Evolutionary conservation across 2,329 filamentous ascomycete genomes (phyloP), one percentile per base, ranked within the genome.

Genomic region (Ophiostoma populinum): DNA sequence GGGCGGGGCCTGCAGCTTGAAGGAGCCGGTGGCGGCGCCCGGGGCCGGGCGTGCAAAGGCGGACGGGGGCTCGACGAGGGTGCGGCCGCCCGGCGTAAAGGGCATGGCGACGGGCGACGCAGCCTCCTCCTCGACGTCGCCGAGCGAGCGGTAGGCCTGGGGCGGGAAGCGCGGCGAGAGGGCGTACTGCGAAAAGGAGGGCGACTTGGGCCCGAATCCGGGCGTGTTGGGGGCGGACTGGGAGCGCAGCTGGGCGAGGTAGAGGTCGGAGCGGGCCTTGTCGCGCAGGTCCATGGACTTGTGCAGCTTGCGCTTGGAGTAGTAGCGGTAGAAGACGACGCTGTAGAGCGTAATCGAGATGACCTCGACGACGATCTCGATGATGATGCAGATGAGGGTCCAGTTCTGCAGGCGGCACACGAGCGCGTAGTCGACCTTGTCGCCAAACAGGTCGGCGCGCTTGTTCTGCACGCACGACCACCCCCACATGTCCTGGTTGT

Each of bases 201-300:
- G 78, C 16, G 68, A 73, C 54, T 72, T 79, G 54, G 76, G 73
- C 20, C 74, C 76, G 53, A 92, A 85, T 44, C 85, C 85, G 10
- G 87, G 87, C 0, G 87, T 94, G 64, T 94, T 94, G 46, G 87
- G 87, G 5, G 85, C 86, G 18, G 85, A 92, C 60, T 95, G 86
- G 15, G 73, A 63, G 46, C 76, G 77, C 27, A 85, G 71, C 54
- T 83, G 79, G 36, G 79, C 85, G 43, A 95, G 81, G 63, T 95
- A 95, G 44, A 98, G 72, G 54, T 95, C 86, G 42, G 81, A 87
- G 43, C 90, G 80, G 45, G 90, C 90, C 51, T 81, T 80, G 65
- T 98, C 90, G 48, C 90, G 83, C 53, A 80, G 65, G 54, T 92
- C 80, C 90, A 98, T 98, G 43, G 85, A 86, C 68, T 94, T 95